Base-by-base conservation (phyloP, 176 grass and related monocot species). In the Elaeis guineensis region DNA sequence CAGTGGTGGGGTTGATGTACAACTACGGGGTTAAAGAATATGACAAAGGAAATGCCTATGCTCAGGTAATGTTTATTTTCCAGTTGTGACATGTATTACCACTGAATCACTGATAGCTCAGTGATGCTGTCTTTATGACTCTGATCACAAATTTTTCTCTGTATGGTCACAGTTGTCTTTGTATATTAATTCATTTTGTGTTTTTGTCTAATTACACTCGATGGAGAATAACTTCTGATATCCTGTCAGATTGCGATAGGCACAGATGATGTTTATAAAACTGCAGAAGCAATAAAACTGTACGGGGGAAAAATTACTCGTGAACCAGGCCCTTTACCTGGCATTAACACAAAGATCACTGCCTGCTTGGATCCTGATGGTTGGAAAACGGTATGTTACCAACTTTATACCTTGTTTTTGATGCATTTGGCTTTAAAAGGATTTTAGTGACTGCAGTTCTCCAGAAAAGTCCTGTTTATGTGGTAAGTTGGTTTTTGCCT, bases 231-330 rank as follows among this genome's bases (percentile, higher is more conserved):
- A 44, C 35, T 2, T 12, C 9, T 44, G 9, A 12, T 44, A 12
- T 44, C 35, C 35, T 44, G 35, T 12, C 72, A 96, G 92, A 85
- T 96, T 77, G 92, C 92, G 69, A 82, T 96, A 59, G 79, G 92
- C 58, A 96, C 92, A 12, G 92, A 96, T 80, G 92, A 96, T 90
- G 92, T 96, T 56, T 96, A 90, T 77, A 96, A 90, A 66, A 96
- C 92, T 21, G 92, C 92, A 0, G 87, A 90, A 73, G 83, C 66
- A 19, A 53, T 96, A 77, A 87, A 75, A 58, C 49, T 88, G 54
- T 75, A 78, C 64, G 92, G 83, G 59, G 92, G 92, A 55, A 55
- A 75, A 26, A 86, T 96, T 18, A 85, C 69, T 52, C 87, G 83
- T 75, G 87, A 90, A 70, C 92, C 92, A 58, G 92, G 92, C 49